These are phyloP conservation scores for Dothideomycetes sp. DNA, from an alignment of 2,329 filamentous ascomycete species.

Conservation along the genomic window DNA sequence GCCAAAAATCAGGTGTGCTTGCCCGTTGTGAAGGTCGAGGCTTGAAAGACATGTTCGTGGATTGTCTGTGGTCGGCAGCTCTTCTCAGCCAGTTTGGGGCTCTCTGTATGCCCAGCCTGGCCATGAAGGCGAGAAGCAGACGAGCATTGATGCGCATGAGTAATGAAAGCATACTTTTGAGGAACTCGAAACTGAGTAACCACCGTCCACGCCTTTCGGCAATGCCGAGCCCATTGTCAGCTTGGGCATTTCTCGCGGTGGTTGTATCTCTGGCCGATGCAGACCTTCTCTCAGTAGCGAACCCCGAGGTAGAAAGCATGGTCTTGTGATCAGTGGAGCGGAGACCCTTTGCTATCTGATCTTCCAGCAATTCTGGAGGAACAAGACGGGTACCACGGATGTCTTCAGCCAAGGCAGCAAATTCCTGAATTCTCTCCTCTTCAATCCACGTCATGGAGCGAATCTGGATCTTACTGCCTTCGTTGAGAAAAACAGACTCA, in stretches of 20 bases:
- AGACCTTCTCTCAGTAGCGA: constrained; percentile 57
- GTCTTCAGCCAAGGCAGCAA: constrained; percentile 39
- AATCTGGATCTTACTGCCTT: constrained; percentile 67
- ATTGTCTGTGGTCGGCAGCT: constrained; percentile 34
- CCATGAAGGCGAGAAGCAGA: constrained; percentile 45
- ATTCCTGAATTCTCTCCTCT: constrained; percentile 69
- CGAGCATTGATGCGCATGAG: constrained; percentile 50
- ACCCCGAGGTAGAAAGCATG: constrained; percentile 40
- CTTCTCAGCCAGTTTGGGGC: constrained; percentile 57
- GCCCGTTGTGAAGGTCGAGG: constrained; percentile 18
- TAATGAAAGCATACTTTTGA: constrained; percentile 63
- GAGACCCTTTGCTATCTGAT: constrained; percentile 30
- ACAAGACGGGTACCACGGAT: constrained; percentile 29
- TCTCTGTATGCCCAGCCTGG: constrained; percentile 50
- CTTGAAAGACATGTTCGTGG: constrained; percentile 18
- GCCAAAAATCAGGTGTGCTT: constrained; percentile 41
- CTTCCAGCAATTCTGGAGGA: constrained; percentile 35
- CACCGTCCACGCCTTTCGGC: constrained; percentile 70
- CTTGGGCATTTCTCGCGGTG: constrained; percentile 21
- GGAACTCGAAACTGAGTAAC: constrained; percentile 66
- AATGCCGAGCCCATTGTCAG: constrained; percentile 63
- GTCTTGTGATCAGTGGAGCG: constrained; percentile 27
- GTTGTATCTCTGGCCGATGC: constrained; percentile 18
- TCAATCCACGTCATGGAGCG: constrained; percentile 83
- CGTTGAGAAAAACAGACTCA: constrained; percentile 91